Conservation (phyloP, 1,284 basidiomycete species). For the Rhodotorula glutinis region DNA sequence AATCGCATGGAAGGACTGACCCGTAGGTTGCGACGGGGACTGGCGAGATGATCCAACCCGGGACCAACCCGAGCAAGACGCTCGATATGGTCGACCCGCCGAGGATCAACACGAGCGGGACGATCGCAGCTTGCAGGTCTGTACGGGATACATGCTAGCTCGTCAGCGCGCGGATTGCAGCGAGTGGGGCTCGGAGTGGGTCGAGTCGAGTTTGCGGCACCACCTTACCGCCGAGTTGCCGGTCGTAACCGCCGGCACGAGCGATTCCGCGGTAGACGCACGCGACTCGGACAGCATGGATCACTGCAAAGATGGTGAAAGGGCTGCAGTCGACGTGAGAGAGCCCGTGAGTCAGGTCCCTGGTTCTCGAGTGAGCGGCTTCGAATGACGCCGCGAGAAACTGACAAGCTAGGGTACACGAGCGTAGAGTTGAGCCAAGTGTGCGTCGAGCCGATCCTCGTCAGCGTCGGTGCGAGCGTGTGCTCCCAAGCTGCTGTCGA, state of each 20-base stretch:
- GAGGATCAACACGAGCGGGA: constrained; percentile 37
- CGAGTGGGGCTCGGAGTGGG: too few species aligned
- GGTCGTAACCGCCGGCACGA: constrained; percentile 30
- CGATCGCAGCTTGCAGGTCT: constrained; percentile 38
- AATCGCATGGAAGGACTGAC: constrained; percentile 5
- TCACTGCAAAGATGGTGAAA: constrained; percentile 35
- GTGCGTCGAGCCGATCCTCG: constrained; percentile 7
- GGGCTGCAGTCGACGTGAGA: constrained; percentile 15
- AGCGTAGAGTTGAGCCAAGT: constrained; percentile 14
- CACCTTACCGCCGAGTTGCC: constrained; percentile 28
- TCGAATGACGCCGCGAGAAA: neutral
- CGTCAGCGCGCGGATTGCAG: neutral
- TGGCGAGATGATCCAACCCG: constrained; percentile 39
- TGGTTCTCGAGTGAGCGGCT: too few species aligned
- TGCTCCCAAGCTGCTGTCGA: constrained; percentile 16
- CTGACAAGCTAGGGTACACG: constrained; percentile 19
- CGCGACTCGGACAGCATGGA: constrained; percentile 33
- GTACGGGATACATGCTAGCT: too few species aligned
- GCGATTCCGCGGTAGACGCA: constrained; percentile 37
- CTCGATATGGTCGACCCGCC: constrained; percentile 36
- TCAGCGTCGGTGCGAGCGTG: constrained; percentile 11
- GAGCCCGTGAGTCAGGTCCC: too few species aligned
- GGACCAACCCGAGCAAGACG: constrained; percentile 32
- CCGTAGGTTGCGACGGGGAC: constrained; percentile 38
- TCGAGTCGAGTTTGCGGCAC: constrained; percentile 2